phyloP scores from a whole-genome alignment of 768 basidiomycete species.

The Boletus rubescentipes region DNA sequence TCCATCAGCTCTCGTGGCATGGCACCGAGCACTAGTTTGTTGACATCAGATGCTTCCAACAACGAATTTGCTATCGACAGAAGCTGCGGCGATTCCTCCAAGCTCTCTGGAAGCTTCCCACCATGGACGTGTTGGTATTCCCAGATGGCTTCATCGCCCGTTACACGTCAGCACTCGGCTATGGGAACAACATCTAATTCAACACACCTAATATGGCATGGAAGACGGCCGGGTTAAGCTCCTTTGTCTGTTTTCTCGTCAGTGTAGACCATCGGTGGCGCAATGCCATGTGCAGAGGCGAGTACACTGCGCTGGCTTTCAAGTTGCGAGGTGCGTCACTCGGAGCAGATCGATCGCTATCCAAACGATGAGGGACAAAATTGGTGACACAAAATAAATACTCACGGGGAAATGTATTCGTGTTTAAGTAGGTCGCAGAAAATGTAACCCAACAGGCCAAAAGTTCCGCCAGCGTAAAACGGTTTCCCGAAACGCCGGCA shows the following conservation, averaged over 20 bases:
- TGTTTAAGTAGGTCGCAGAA: conserved; percentile 91
- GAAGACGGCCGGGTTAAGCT: conserved; percentile 71
- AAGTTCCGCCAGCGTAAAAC: conserved; percentile 91
- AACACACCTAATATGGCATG: conserved; percentile 70
- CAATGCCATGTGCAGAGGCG: conserved; percentile 61
- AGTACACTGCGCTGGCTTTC: conserved; percentile 62
- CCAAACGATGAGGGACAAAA: conserved; percentile 6
- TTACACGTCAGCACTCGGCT: conserved; percentile 13
- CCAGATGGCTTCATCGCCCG: conserved; percentile 63
- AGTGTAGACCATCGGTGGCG: conserved; percentile 66
- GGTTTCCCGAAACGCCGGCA: conserved; percentile 73
- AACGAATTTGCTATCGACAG: conserved; percentile 62
- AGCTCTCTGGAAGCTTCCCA: conserved; percentile 55
- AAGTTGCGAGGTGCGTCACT: conserved; percentile 59
- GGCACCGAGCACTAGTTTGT: conserved; percentile 59
- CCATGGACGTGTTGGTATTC: conserved; percentile 67
- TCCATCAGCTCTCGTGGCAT: conserved; percentile 60
- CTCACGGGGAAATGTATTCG: conserved; percentile 84
- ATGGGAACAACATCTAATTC: not conserved
- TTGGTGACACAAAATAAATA: conserved; percentile 15
- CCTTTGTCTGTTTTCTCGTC: conserved; percentile 76
- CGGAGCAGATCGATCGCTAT: conserved; percentile 62
- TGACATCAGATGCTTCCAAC: conserved; percentile 62
- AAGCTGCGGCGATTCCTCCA: conserved; percentile 52
- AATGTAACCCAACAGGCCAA: conserved; percentile 89